A percentile compares a stretch with the other conserved stretches of the same genome.
These are phyloP conservation scores for Ochetophila trinervis DNA, from an alignment of 306 rosid species.

Conservation along the genomic window DNA sequence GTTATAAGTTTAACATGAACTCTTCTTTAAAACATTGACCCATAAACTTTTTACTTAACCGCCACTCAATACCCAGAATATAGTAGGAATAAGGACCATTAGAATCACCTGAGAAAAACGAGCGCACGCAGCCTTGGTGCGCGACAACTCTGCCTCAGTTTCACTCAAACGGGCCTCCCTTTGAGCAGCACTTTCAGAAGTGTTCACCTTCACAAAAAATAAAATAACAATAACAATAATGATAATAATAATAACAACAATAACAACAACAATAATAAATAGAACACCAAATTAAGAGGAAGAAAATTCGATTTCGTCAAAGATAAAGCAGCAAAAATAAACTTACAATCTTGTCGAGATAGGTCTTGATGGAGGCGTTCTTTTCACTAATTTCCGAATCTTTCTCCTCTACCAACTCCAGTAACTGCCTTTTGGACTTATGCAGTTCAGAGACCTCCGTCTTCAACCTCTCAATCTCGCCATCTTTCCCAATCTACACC, in stretches of 20 bases:
- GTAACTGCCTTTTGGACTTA: conserved; percentile 79
- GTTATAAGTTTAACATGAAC: too few relatives aligned
- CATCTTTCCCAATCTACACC: conserved; percentile 75
- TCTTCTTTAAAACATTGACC: too few relatives aligned
- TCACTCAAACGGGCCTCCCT: conserved; percentile 76
- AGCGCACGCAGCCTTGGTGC: conserved; percentile 55
- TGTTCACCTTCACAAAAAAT: conserved; percentile 46
- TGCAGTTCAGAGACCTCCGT: conserved; percentile 71
- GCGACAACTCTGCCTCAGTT: conserved; percentile 64
- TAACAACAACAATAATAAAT: too few relatives aligned
- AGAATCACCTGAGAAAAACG: conserved; percentile 62
- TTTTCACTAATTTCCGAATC: conserved; percentile 74
- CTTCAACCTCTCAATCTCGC: conserved; percentile 74
- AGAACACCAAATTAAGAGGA: neutral
- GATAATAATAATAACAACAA: neutral
- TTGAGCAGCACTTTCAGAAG: conserved; percentile 61
- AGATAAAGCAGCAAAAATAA: neutral
- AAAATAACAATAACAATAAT: neutral
- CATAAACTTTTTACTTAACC: too few relatives aligned
- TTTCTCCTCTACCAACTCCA: conserved; percentile 65
- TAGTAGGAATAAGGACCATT: neutral
- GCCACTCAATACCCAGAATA: neutral
- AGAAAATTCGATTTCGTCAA: conserved; percentile 10
- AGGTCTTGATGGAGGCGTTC: conserved; percentile 63
- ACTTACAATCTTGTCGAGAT: conserved; percentile 90